phyloP scores from a whole-genome alignment of 1,284 basidiomycete genomes.

The Peniophora sp. region DNA sequence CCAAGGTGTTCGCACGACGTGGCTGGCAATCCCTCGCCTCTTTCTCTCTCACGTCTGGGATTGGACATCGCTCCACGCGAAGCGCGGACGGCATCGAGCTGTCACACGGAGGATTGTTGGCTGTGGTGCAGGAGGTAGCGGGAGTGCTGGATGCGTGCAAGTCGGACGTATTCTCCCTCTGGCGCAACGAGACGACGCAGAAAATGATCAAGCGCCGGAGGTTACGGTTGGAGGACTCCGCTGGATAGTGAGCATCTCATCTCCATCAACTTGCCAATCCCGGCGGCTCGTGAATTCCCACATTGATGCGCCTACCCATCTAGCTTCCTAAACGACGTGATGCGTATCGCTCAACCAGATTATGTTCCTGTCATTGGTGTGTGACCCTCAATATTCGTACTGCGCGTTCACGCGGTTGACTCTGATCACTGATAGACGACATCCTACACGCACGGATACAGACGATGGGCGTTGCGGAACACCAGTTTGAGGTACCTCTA shows the following conservation, averaged over 20 bases:
- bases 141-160: constrained; percentile 47
- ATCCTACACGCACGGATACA: constrained; percentile 78
- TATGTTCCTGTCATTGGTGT: constrained; percentile 69
- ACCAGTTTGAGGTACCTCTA: constrained; percentile 64
- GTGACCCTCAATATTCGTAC: constrained; percentile 6
- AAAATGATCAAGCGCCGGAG: constrained; percentile 58
- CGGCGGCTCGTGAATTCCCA: not conserved
- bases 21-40: constrained; percentile 50
- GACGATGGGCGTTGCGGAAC: constrained; percentile 78
- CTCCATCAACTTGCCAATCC: not conserved
- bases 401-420: not conserved
- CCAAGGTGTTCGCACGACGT: constrained; percentile 68
- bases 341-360: constrained; percentile 53
- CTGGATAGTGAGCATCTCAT: constrained; percentile 66
- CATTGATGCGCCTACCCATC: constrained; percentile 2
- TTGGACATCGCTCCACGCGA: not conserved
- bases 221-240: constrained; percentile 74
- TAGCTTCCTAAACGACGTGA: constrained; percentile 69
- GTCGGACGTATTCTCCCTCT: constrained; percentile 60
- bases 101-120: constrained; percentile 27
- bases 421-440: constrained; percentile 51
- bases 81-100: not conserved
- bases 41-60: not conserved
- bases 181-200: constrained; percentile 62
- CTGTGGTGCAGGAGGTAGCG: constrained; percentile 52